Base-by-base conservation (phyloP, 2,329 filamentous ascomycete genomes). In the Fusarium brevicatenulatum region DNA sequence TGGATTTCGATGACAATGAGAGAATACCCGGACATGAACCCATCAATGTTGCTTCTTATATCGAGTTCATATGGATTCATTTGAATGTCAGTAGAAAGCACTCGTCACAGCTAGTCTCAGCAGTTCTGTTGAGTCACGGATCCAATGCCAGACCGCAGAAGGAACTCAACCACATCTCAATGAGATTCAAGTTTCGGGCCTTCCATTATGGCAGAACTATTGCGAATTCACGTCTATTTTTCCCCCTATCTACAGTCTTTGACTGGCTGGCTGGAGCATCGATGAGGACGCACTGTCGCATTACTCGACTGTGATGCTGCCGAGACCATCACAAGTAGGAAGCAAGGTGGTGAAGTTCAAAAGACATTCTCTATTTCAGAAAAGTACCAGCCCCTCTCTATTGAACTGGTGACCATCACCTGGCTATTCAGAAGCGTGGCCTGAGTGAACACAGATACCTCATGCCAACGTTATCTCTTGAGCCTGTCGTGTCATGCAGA, bases 381-480 rank as follows among this genome's bases (percentile, higher is more conserved):
- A 10, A 4, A 9, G 7, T 8, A 4, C 13, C 32, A 4, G 7
- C 5, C 8, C 2, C 9, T 36, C 30, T 36, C 12, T 9, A 3
- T 0, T 21, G 4, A 36, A 8, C 13, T 21, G 1, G 5, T 16
- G 9, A 3, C 8, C 4, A 21, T 25, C 4, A 19, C 18, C 21
- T 25, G 16, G 11, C 2, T 21, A 4, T 8, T 52, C 8, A 21
- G 12, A 36, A 1, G 9, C 11, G 32, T 36, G 2, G 7, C 2
- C 9, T n/a, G 7, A 2, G 9, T 11, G 19, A 25, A 18, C 7
- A 18, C n/a, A 4, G 21, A 16, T 21, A 18, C 18, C 5, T 53
- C 13, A 25, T 21, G 28, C 21, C 28, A 18, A 9, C 21, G 5
- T 9, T 42, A n/a, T n/a, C 21, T 19, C 10, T 28, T 19, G 7